These are phyloP conservation scores for Tolypocladium pustulatum DNA, from an alignment of 2,329 filamentous ascomycete species.

Conservation along the genomic window DNA sequence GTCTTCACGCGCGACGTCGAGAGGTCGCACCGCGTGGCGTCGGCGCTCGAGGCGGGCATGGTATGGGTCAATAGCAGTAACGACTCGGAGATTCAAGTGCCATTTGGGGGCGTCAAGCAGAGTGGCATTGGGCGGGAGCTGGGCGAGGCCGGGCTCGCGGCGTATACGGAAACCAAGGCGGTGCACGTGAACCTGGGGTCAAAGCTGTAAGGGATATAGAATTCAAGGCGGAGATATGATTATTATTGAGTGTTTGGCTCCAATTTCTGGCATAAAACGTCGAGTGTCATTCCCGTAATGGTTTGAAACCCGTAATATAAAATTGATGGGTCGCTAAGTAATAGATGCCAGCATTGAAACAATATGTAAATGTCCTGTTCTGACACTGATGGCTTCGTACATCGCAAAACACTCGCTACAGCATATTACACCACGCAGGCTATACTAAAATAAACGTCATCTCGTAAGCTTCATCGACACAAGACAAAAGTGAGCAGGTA, in stretches of 20 bases:
- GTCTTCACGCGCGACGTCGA: slow-evolving; percentile 51
- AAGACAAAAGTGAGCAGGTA: background rate
- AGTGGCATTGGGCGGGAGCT: slow-evolving; percentile 36
- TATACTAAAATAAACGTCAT: background rate
- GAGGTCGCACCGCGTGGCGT: slow-evolving; percentile 35
- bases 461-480: background rate
- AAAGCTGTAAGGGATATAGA: slow-evolving; percentile 13
- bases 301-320: background rate
- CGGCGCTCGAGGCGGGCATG: slow-evolving; percentile 50
- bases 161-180: slow-evolving; percentile 33
- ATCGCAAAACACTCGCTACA: background rate
- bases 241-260: background rate
- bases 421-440: background rate
- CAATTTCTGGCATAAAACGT: background rate
- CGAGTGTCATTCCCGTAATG: background rate
- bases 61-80: slow-evolving; percentile 41
- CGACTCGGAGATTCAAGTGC: slow-evolving; percentile 31
- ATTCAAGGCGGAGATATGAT: background rate
- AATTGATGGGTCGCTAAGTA: background rate
- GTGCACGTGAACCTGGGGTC: slow-evolving; percentile 32
- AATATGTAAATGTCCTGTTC: background rate
- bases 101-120: slow-evolving; percentile 37
- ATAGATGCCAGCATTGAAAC: background rate
- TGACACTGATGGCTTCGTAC: background rate
- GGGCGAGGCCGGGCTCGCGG: slow-evolving; percentile 32